These are phyloP conservation scores for Kurtzmaniella quercitrusa DNA, from an alignment of 1,139 yeast species.

Conservation along the genomic window DNA sequence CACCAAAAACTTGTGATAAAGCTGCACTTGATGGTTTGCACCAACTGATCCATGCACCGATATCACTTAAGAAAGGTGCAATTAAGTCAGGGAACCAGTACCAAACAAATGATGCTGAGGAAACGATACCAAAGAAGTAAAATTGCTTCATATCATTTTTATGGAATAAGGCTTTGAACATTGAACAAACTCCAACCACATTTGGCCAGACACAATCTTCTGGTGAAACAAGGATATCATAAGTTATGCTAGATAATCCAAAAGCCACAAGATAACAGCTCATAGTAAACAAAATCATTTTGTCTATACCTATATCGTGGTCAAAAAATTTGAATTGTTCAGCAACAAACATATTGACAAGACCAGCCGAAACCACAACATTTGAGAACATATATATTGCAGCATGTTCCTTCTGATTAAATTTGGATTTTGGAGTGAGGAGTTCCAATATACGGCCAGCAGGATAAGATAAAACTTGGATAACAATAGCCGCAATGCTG, in stretches of 20 bases:
- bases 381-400: constrained; percentile 10
- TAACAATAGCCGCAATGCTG: constrained; percentile 20
- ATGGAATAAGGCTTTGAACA: constrained; percentile 10
- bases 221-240: constrained; percentile 31
- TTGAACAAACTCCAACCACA: constrained; percentile 28
- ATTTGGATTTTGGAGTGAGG: constrained; percentile 4
- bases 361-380: constrained; percentile 12
- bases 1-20: constrained; percentile 52
- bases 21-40: constrained; percentile 8
- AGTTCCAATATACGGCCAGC: constrained; percentile 13
- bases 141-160: constrained; percentile 8
- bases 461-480: constrained; percentile 22
- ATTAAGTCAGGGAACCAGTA: constrained; percentile 20
- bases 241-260: constrained; percentile 11
- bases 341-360: constrained; percentile 12
- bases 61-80: constrained; percentile 14
- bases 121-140: constrained; percentile 12
- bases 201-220: constrained; percentile 37
- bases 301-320: constrained; percentile 16
- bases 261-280: constrained; percentile 4
- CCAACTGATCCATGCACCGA: constrained; percentile 12
- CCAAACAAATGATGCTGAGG: constrained; percentile 16
- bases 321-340: constrained; percentile 19
- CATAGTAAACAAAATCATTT: constrained; percentile 11
- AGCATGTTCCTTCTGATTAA: constrained; percentile 19